A percentile compares a stretch with the other conserved stretches of the same genome.
Evolutionary conservation across 495 filamentous ascomycete species (phyloP).

Genomic region (Talaromyces borbonicus): DNA sequence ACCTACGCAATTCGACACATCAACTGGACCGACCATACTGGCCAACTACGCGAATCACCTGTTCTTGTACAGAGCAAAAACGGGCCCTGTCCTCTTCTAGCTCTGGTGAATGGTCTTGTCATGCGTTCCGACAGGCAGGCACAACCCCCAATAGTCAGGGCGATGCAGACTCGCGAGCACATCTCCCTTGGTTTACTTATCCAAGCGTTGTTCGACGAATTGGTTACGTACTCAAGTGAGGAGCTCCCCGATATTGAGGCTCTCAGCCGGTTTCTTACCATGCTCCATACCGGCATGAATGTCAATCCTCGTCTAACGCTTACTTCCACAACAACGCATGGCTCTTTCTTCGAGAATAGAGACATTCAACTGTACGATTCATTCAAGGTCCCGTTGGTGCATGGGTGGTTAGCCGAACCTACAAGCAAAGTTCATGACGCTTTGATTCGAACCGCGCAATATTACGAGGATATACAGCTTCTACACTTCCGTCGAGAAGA

Average conservation of each 20-base stretch:
- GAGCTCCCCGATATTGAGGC: slow-evolving; percentile 77
- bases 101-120: slow-evolving; percentile 84
- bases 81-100: slow-evolving; percentile 86
- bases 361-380: slow-evolving; percentile 83
- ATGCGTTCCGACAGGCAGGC: slow-evolving; percentile 58
- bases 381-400: slow-evolving; percentile 81
- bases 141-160: slow-evolving; percentile 64
- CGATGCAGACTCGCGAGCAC: slow-evolving; percentile 70
- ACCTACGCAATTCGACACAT: slow-evolving; percentile 64
- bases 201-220: slow-evolving; percentile 81
- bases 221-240: slow-evolving; percentile 59
- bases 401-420: slow-evolving; percentile 76
- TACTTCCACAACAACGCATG: slow-evolving; percentile 40
- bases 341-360: slow-evolving; percentile 69
- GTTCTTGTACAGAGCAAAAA: slow-evolving; percentile 88
- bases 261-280: slow-evolving; percentile 76
- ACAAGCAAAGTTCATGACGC: slow-evolving; percentile 53
- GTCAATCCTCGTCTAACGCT: slow-evolving; percentile 82
- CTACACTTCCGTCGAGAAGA: slow-evolving; percentile 82
- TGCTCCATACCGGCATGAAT: slow-evolving; percentile 94
- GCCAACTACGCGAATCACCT: slow-evolving; percentile 49
- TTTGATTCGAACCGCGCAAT: slow-evolving; percentile 60
- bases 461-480: slow-evolving; percentile 85
- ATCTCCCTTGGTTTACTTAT: slow-evolving; percentile 77
- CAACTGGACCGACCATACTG: slow-evolving; percentile 44